Base-by-base conservation (phyloP, 2,329 filamentous ascomycete species). In the Nannizzia gypsea region DNA sequence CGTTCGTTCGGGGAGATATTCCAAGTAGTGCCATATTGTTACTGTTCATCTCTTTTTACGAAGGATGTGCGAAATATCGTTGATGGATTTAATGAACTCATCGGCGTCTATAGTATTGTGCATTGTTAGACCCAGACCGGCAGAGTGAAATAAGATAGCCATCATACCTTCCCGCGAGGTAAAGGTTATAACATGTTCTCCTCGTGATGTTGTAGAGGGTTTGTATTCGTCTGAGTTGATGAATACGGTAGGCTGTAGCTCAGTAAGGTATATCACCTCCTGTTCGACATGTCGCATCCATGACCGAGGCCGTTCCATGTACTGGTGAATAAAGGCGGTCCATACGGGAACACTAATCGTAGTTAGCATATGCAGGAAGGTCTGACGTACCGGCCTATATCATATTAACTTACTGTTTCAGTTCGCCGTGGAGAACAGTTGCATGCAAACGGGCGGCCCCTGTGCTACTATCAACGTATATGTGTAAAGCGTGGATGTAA, bases 311-410 rank as follows among this genome's bases (percentile, higher is more conserved):
- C 74, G 71, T 28, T 71, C 70, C 36, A 81, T 69, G 59, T 78
- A 75, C 24, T 76, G 70, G 0, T 78, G 79, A 20, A 82, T 73
- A 62, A 82, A 83, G 0, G 80, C 79, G 1, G 81, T 85, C 83
- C 83, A 85, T 59, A 85, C 79, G 0, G 83, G 82, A 1, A 80
- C 78, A 20, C 76, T 78, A 56, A 15, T 58, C 8, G 5, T n/a
- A 40, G 3, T 28, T 26, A 48, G 42, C 20, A 38, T 54, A 52
- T 17, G 9, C 31, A 52, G 34, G 22, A 46, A 1, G 4, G n/a
- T 17, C 48, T 34, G 26, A 31, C n/a, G n/a, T 24, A 34, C 3
- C 22, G 22, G 11, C 31, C 3, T 38, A 24, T 15, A 61, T 67
- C 31, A 36, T 3, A 11, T 13, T 11, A 11, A 36, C 31, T 63